Conservation (phyloP, 2,329 filamentous ascomycete genomes). For the Phialocephala sp. region DNA sequence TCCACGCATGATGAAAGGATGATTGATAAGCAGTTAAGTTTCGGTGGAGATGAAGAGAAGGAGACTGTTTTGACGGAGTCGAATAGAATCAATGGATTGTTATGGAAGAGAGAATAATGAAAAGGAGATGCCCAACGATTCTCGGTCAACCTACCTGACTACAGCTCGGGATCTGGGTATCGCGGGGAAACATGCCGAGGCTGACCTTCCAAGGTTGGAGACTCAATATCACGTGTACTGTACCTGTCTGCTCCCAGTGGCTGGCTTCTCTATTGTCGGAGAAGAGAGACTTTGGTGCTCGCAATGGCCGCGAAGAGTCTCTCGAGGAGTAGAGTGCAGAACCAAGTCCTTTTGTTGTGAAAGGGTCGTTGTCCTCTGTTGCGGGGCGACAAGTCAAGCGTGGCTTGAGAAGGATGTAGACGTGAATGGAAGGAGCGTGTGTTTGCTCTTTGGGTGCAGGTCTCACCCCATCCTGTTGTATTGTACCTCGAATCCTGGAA, state of each 20-base stretch:
- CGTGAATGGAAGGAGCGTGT: constrained; percentile 27
- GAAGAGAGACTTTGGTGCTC: neutral
- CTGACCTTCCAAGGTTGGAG: neutral
- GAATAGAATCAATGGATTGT: neutral
- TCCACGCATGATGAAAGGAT: constrained; percentile 66
- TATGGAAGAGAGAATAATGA: neutral
- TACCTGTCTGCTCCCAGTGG: neutral
- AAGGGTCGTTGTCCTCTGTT: neutral
- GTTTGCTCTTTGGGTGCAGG: neutral
- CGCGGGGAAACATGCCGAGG: constrained; percentile 13
- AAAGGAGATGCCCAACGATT: neutral
- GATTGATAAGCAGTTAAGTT: neutral
- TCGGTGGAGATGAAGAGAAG: neutral
- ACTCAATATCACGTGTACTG: neutral
- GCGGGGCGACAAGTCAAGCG: constrained; percentile 8
- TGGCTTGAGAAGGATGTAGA: constrained; percentile 35
- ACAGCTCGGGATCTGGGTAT: neutral
- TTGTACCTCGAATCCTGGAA: neutral
- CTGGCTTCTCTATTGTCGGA: neutral
- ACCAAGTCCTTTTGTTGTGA: neutral
- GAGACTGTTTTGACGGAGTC: neutral
- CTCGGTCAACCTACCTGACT: constrained; percentile 4
- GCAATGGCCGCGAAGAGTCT: neutral
- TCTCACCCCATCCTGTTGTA: constrained; percentile 3
- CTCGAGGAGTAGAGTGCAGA: too few species aligned